Conservation (phyloP, 768 basidiomycete genomes). For the Trametes coccinea region DNA sequence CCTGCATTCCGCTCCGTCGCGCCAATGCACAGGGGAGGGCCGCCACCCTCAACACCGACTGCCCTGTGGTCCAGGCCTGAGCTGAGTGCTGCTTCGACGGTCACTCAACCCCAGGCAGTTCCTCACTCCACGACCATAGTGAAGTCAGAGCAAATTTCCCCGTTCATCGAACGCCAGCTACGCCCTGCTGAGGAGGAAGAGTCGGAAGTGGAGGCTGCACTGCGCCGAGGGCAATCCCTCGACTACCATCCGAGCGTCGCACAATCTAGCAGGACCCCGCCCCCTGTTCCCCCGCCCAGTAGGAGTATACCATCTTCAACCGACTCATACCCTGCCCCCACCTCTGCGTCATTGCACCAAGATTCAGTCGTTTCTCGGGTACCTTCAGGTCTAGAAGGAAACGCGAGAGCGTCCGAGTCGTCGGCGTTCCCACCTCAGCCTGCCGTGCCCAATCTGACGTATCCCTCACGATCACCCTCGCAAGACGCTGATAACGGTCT, state of each 20-base stretch:
- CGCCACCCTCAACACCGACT: no score
- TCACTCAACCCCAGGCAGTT: not conserved
- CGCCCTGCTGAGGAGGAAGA: not conserved
- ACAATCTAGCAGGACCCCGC: not conserved
- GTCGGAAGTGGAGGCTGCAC: not conserved
- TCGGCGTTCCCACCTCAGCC: not conserved
- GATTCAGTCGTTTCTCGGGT: not conserved
- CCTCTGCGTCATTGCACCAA: not conserved
- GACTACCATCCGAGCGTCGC: conserved; percentile 3
- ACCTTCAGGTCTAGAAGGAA: not conserved
- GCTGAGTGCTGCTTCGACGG: not conserved
- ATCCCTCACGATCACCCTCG: conserved; percentile 2
- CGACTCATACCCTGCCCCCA: no score
- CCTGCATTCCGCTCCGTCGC: no score
- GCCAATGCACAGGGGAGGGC: no score
- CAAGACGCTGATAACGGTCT: not conserved
- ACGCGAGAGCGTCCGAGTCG: not conserved
- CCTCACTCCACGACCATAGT: not conserved
- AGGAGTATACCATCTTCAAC: no score
- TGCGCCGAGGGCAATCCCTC: conserved; percentile 3
- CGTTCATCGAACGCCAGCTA: not conserved
- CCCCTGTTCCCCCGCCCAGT: no score
- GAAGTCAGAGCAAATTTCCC: not conserved
- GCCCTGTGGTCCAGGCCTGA: not conserved
- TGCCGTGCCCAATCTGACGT: conserved; percentile 8